These are phyloP conservation scores for Trichophyton benhamiae DNA, from an alignment of 2,329 filamentous ascomycete genomes.

Conservation along the genomic window DNA sequence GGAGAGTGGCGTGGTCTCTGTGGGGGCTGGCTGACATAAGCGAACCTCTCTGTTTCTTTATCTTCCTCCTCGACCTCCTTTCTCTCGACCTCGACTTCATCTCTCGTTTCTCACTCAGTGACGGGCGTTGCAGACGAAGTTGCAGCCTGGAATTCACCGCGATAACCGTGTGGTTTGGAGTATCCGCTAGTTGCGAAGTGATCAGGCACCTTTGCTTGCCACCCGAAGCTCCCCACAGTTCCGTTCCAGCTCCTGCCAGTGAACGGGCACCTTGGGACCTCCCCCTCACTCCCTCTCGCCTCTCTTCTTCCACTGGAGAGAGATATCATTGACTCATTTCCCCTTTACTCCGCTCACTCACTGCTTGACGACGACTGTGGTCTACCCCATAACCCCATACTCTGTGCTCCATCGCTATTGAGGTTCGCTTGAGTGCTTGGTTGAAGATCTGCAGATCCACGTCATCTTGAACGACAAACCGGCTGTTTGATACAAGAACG, in stretches of 20 bases:
- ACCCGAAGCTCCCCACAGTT: not conserved
- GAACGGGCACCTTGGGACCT: not conserved
- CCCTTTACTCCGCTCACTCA: not conserved
- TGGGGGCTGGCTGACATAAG: not conserved
- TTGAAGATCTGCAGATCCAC: conserved; percentile 3
- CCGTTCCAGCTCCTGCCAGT: not conserved
- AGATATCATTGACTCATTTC: not conserved
- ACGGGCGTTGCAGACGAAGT: not conserved
- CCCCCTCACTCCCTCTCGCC: not conserved
- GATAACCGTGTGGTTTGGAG: not conserved
- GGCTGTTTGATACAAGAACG: not conserved
- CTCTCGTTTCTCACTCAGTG: not conserved
- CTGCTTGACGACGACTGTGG: not conserved
- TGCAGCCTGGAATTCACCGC: not conserved
- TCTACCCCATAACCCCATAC: not conserved
- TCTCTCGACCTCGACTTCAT: not conserved
- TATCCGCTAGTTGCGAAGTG: not conserved
- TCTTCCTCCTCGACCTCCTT: not conserved
- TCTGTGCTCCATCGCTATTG: not conserved
- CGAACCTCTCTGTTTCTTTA: not conserved
- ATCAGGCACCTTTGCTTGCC: not conserved
- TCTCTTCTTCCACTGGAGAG: not conserved
- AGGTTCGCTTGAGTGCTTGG: not conserved
- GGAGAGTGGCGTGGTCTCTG: not conserved
- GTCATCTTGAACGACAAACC: not conserved